These are phyloP conservation scores for Acer campestre DNA, from an alignment of 345 rosid species.

Conservation along the genomic window DNA sequence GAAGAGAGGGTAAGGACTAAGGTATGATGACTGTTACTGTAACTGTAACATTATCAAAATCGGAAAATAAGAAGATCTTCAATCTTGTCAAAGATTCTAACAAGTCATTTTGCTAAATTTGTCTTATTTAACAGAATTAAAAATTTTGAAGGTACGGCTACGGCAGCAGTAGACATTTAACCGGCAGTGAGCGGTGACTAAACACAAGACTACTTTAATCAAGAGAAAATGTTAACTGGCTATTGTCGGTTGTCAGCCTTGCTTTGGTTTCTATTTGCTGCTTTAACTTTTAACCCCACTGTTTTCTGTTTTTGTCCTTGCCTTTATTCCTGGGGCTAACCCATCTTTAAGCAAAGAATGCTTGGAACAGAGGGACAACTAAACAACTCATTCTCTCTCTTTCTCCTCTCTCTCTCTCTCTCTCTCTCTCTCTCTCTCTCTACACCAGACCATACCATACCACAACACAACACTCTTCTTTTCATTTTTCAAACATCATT, in stretches of 20 bases:
- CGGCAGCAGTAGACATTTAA: conserved; percentile 16
- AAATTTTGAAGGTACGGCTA: conserved; percentile 27
- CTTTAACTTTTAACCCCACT: conserved; percentile 33
- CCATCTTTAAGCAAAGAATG: conserved; percentile 79
- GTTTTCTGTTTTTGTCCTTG: conserved; percentile 30
- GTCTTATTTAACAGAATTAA: background rate
- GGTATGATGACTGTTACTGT: conserved; percentile 12
- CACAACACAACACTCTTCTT: no score
- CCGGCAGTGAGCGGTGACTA: conserved; percentile 46
- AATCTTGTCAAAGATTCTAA: conserved; percentile 27
- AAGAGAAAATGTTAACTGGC: conserved; percentile 28
- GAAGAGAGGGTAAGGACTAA: conserved; percentile 7
- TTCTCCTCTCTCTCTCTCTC: background rate
- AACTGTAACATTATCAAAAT: conserved; percentile 31
- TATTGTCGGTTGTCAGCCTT: conserved; percentile 48
- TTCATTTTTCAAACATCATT: no score
- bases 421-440: no score
- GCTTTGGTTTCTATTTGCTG: conserved; percentile 9
- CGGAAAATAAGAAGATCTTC: conserved; percentile 32
- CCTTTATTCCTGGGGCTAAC: conserved; percentile 74
- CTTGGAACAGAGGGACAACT: conserved; percentile 60
- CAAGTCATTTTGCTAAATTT: background rate
- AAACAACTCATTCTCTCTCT: conserved; percentile 25
- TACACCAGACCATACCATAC: no score
- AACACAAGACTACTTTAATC: conserved; percentile 19